A percentile compares a stretch with the other conserved stretches of the same genome.
phyloP scores from a whole-genome alignment of 2,329 filamentous ascomycete genomes.

The Mariannaea sp. region DNA sequence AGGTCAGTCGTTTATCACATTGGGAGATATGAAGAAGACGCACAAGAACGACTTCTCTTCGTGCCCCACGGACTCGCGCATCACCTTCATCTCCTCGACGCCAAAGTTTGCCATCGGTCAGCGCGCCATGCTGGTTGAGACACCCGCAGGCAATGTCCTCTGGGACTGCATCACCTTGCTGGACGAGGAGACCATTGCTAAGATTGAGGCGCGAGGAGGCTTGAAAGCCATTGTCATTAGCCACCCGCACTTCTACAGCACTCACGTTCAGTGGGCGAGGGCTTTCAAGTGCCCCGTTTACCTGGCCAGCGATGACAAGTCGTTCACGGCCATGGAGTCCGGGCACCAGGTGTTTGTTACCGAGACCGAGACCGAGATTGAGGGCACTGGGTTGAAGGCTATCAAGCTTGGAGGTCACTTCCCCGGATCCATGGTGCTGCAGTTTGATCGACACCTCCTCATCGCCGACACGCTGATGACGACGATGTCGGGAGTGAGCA shows the following conservation, averaged over 20 bases:
- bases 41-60: conserved; percentile 61
- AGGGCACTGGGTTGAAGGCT: conserved; percentile 57
- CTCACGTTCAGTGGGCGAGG: conserved; percentile 74
- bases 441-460: conserved; percentile 66
- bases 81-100: conserved; percentile 54
- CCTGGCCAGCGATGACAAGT: conserved; percentile 64
- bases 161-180: conserved; percentile 80
- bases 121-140: conserved; percentile 70
- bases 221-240: conserved; percentile 74
- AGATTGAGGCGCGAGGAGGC: conserved; percentile 65
- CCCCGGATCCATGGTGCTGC: conserved; percentile 71
- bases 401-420: conserved; percentile 82
- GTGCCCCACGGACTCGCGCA: conserved; percentile 49
- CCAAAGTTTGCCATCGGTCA: conserved; percentile 76
- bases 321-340: conserved; percentile 63
- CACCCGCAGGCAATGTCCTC: conserved; percentile 70
- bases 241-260: conserved; percentile 83
- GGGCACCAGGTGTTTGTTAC: conserved; percentile 53
- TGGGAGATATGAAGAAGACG: conserved; percentile 49
- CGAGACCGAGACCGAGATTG: conserved; percentile 48
- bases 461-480: conserved; percentile 79
- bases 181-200: conserved; percentile 64
- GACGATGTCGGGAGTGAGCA: conserved; percentile 60
- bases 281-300: conserved; percentile 74
- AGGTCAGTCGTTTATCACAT: conserved; percentile 67